Conservation (phyloP, 495 filamentous ascomycete species). For the Talaromyces trachyspermus region DNA sequence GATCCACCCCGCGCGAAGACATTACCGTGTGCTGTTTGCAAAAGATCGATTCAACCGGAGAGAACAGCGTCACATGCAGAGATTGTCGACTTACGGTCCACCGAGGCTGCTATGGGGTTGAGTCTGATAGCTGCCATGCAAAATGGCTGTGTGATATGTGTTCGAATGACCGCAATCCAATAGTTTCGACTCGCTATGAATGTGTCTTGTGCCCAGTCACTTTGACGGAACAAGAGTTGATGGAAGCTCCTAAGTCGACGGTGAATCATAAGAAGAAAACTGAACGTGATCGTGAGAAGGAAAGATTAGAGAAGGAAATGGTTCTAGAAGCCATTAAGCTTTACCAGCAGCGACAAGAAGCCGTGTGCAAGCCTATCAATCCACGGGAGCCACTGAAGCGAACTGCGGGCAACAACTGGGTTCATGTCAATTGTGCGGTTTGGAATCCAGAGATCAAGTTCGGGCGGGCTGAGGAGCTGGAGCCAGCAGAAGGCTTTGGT, state of each 20-base stretch:
- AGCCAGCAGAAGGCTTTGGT: conserved; percentile 80
- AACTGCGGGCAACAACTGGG: conserved; percentile 93
- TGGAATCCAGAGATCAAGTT: conserved; percentile 92
- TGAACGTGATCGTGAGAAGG: conserved; percentile 84
- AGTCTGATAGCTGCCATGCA: conserved; percentile 55
- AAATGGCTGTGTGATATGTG: conserved; percentile 98
- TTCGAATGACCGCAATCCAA: conserved; percentile 79
- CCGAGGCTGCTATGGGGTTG: conserved; percentile 81
- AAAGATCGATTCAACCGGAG: conserved; percentile 60
- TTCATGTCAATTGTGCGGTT: conserved; percentile 88
- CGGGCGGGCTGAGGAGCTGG: conserved; percentile 69
- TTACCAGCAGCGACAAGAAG: conserved; percentile 76
- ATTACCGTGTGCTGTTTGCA: conserved; percentile 81
- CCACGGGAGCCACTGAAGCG: conserved; percentile 90
- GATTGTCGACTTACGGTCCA: conserved; percentile 93
- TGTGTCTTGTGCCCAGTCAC: conserved; percentile 82
- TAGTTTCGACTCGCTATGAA: conserved; percentile 81
- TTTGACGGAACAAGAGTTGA: conserved; percentile 67
- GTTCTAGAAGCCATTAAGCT: conserved; percentile 64
- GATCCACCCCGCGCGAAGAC: conserved; percentile 69
- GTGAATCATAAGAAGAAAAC: conserved; percentile 88
- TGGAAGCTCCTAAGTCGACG: conserved; percentile 70
- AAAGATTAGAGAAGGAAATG: conserved; percentile 73
- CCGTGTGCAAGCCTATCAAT: conserved; percentile 67
- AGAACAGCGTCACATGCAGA: conserved; percentile 67